A percentile compares a stretch with the other conserved stretches of the same genome.
phyloP scores from a whole-genome alignment of 2,329 filamentous ascomycete species.

The Calonectria multiphialidica region DNA sequence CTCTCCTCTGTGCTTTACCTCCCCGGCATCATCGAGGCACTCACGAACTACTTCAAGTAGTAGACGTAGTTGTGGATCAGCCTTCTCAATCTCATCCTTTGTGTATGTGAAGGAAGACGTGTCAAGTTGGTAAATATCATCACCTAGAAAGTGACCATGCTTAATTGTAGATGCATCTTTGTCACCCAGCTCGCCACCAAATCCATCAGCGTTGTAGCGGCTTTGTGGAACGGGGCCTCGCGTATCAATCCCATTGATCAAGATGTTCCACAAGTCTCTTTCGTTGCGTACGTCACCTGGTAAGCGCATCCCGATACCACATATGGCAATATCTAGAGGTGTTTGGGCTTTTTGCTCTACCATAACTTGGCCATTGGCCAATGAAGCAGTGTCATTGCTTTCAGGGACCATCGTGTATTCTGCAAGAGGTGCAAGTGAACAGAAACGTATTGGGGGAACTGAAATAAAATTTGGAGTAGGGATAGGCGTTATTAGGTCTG shows the following conservation, averaged over 20 bases:
- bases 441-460: no score
- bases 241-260: background rate
- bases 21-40: background rate
- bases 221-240: background rate
- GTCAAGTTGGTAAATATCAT: background rate
- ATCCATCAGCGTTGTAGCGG: background rate
- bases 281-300: background rate
- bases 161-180: background rate
- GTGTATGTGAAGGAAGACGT: background rate
- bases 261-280: background rate
- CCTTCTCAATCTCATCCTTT: background rate
- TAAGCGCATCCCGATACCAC: background rate
- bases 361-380: background rate
- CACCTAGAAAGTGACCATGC: background rate
- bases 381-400: background rate
- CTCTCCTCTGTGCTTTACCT: background rate
- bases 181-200: background rate
- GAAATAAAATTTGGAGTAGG: no score
- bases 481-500: no score
- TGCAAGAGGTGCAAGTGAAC: no score
- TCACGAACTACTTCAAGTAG: background rate
- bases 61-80: background rate
- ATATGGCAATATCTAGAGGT: background rate
- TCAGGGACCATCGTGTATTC: background rate
- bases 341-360: background rate